Evolutionary conservation across 805 yeast genomes (phyloP), one percentile per base, ranked within the genome.

Genomic region (Wickerhamiella lipophila): DNA sequence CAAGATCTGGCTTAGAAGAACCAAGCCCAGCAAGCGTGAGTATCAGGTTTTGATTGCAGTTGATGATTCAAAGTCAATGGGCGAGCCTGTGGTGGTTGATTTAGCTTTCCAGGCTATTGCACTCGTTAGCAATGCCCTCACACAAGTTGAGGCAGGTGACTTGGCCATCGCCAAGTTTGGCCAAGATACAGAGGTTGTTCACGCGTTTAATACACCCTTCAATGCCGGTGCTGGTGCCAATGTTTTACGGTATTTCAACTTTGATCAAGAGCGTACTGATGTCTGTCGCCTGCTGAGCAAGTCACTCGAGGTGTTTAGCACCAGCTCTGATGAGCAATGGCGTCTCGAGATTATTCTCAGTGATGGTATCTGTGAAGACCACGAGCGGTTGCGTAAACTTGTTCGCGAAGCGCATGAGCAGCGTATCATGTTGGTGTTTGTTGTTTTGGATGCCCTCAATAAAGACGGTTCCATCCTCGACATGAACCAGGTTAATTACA

Each of bases 311-410:
- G 74, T 85, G 32, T 89, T 92, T 64, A 77, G 82, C 3, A 60
- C 72, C 41, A 61, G 70, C 3, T 63, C 69, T 26, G 60, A 70
- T 0, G 65, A 69, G 11, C 72, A 85, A 61, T 92, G 97, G 96
- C 95, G 86, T 66, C 71, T 92, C 55, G 86, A 94, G 63, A 86
- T 92, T 50, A 82, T 92, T 52, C 73, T 92, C 27, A 86, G 96
- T 1, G 99, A 92, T 68, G 99, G 99, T 66, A 85, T 92, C 43
- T 87, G 96, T 62, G 99, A 92, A 64, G 94, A 88, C 63, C 98
- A 92, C 63, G 87, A 74, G 26, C 77, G 82, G 0, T 71, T 92
- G 45, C 79, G 83, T 55, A 73, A 89, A 54, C 72, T 92, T 56
- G 96, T 89, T 3, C 79, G 98, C 58, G 77, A 77, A 55, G 97